These are phyloP conservation scores for Cenococcum geophilum DNA, from an alignment of 495 filamentous ascomycete species.

Conservation along the genomic window DNA sequence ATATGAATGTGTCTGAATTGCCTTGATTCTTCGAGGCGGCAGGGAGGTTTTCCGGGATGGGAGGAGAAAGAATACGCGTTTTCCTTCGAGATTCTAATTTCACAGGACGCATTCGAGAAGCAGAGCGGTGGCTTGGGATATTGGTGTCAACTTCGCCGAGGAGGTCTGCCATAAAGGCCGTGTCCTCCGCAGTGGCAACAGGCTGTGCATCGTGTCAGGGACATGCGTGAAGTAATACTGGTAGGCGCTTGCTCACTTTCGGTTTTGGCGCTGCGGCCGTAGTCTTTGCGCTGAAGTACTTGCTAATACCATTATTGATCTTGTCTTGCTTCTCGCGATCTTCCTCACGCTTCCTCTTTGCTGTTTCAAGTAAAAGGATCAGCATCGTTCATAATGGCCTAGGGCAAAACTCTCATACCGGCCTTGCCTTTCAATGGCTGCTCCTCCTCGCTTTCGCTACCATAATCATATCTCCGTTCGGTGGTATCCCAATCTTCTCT, in stretches of 20 bases:
- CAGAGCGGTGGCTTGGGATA: slow-evolving; percentile 51
- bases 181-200: slow-evolving; percentile 69
- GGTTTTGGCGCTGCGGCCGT: slow-evolving; percentile 62
- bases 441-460: slow-evolving; percentile 65
- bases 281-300: slow-evolving; percentile 80
- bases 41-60: slow-evolving; percentile 43
- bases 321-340: slow-evolving; percentile 79
- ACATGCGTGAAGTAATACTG: not conserved
- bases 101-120: slow-evolving; percentile 54
- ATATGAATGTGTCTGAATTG: slow-evolving; percentile 41
- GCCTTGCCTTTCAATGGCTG: slow-evolving; percentile 59
- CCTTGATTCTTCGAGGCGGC: slow-evolving; percentile 38
- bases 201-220: slow-evolving; percentile 34
- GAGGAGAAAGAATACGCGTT: slow-evolving; percentile 73
- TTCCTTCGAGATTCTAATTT: slow-evolving; percentile 70
- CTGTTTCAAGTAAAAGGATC: slow-evolving; percentile 36
- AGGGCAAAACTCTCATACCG: slow-evolving; percentile 36
- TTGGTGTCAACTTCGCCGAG: slow-evolving; percentile 87
- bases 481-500: slow-evolving; percentile 91
- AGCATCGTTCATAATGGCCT: not conserved
- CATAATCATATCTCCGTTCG: slow-evolving; percentile 52
- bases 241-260: slow-evolving; percentile 52
- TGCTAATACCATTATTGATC: slow-evolving; percentile 83
- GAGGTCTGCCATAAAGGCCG: slow-evolving; percentile 75
- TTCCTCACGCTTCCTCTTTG: slow-evolving; percentile 85